phyloP scores from a whole-genome alignment of 768 basidiomycete species.

The Phylloporus sp. region DNA sequence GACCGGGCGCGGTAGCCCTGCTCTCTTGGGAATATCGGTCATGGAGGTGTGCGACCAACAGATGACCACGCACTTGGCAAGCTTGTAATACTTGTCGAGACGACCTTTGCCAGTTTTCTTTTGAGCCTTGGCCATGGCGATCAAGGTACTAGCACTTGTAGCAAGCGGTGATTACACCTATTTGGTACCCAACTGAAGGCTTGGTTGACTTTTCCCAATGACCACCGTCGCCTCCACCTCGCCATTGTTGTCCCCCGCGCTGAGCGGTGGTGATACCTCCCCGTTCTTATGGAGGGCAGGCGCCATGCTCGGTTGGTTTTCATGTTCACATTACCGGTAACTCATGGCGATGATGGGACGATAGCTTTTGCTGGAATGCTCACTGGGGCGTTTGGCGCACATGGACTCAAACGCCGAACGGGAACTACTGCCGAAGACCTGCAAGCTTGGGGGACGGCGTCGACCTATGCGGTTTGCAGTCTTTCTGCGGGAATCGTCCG shows the following conservation, averaged over 20 bases:
- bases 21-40: slow-evolving; percentile 53
- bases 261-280: slow-evolving; percentile 9
- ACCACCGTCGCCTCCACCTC: slow-evolving; percentile 22
- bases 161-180: slow-evolving; percentile 12
- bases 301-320: slow-evolving; percentile 35
- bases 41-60: slow-evolving; percentile 1
- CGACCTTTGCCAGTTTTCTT: slow-evolving; percentile 97
- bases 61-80: slow-evolving; percentile 62
- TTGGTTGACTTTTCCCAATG: slow-evolving; percentile 13
- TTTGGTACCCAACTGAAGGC: slow-evolving; percentile 4
- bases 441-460: slow-evolving; percentile 57
- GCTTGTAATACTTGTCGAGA: slow-evolving; percentile 95
- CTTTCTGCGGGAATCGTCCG: not conserved
- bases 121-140: slow-evolving; percentile 66
- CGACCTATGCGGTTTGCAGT: slow-evolving; percentile 54
- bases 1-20: slow-evolving; percentile 99
- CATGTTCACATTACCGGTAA: not conserved
- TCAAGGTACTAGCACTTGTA: too few species aligned
- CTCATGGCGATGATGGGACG: not conserved
- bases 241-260: slow-evolving; percentile 23
- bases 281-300: slow-evolving; percentile 41
- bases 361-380: slow-evolving; percentile 47
- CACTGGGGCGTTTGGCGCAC: slow-evolving; percentile 65
- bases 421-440: slow-evolving; percentile 49
- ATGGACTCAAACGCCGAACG: slow-evolving; percentile 46